phyloP scores from a whole-genome alignment of 1,284 basidiomycete genomes.

The Cryptococcus sp. region DNA sequence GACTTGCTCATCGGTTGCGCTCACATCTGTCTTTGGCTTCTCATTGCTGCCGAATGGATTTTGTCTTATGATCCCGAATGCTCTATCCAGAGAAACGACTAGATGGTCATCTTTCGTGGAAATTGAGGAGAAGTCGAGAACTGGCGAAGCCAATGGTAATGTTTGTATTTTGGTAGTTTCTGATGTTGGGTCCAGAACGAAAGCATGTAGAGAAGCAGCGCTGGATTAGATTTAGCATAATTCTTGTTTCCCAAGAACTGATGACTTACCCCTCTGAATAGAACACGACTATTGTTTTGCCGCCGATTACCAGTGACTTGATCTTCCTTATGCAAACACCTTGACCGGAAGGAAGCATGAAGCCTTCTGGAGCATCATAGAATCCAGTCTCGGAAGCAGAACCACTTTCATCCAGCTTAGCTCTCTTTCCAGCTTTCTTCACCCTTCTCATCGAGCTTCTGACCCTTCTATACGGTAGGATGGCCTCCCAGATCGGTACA shows the following conservation, averaged over 20 bases:
- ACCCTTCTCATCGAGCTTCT: constrained; percentile 29
- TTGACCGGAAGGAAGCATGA: constrained; percentile 36
- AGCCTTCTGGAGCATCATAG: constrained; percentile 35
- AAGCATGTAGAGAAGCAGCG: constrained; percentile 35
- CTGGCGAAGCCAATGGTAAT: constrained; percentile 30
- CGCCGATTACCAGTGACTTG: constrained; percentile 19
- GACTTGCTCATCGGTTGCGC: constrained; percentile 4
- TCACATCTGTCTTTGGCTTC: constrained; percentile 2
- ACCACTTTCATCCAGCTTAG: constrained; percentile 20
- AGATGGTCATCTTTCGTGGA: constrained; percentile 17
- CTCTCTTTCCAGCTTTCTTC: constrained; percentile 46
- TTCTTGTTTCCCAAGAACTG: not conserved
- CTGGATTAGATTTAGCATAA: constrained; percentile 10
- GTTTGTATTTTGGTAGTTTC: constrained; percentile 16
- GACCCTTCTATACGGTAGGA: constrained; percentile 62
- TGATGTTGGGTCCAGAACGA: constrained; percentile 21
- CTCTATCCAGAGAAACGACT: constrained; percentile 40
- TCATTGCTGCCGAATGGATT: constrained; percentile 17
- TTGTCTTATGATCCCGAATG: constrained; percentile 28
- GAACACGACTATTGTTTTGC: constrained; percentile 34
- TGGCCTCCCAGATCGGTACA: constrained; percentile 55
- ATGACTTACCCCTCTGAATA: constrained; percentile 42
- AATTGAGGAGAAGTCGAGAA: constrained; percentile 38
- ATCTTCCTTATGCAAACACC: constrained; percentile 44
- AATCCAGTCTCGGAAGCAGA: constrained; percentile 14